These are phyloP conservation scores for Puccinia triticina DNA, from an alignment of 1,284 basidiomycete species.

Conservation along the genomic window DNA sequence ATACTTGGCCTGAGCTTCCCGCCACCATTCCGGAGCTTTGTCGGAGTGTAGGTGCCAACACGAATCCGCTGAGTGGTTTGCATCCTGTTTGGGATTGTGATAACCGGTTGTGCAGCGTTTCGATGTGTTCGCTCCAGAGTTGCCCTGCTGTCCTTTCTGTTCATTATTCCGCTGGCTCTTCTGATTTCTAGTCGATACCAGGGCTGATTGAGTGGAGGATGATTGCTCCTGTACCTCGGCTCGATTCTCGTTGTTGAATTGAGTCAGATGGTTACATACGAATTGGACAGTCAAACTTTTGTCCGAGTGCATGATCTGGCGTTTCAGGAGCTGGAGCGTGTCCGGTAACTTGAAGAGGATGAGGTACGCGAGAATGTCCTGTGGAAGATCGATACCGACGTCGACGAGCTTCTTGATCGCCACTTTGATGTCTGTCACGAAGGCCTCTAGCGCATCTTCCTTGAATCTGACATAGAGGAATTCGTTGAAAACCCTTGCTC, in stretches of 20 bases:
- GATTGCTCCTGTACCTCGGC: neutral
- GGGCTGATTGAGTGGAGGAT: neutral
- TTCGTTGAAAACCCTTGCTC: neutral
- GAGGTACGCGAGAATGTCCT: neutral
- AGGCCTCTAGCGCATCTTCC: neutral
- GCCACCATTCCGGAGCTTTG: neutral
- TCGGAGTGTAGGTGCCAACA: slow-evolving; percentile 10
- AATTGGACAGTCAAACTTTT: neutral
- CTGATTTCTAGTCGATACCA: neutral
- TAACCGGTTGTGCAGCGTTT: neutral
- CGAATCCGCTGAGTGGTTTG: neutral
- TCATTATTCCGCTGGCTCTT: neutral
- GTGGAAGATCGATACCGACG: neutral
- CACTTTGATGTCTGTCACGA: slow-evolving; percentile 1
- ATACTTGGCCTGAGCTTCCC: neutral
- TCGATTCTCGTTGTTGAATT: neutral
- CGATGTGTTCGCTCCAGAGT: no score
- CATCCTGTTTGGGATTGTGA: neutral
- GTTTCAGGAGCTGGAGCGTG: neutral
- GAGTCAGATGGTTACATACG: neutral
- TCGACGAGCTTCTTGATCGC: neutral
- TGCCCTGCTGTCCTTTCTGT: neutral
- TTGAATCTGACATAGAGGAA: neutral
- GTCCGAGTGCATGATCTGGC: neutral
- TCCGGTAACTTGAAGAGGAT: neutral